phyloP scores from a whole-genome alignment of 2,329 filamentous ascomycete genomes.

The Aspergillus ibericus region DNA sequence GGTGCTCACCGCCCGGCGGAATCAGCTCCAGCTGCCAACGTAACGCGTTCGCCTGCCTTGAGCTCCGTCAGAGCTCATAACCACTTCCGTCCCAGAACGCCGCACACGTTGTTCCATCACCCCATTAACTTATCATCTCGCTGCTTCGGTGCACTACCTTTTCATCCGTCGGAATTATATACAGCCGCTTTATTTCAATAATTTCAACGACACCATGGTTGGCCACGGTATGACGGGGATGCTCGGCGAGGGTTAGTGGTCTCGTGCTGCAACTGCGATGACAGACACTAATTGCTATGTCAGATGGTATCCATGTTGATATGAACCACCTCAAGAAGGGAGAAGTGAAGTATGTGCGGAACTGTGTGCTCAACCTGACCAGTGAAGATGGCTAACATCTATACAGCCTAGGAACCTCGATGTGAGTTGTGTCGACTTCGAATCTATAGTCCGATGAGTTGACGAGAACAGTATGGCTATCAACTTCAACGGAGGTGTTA shows the following conservation, averaged over 20 bases:
- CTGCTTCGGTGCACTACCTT: background rate
- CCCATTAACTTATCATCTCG: background rate
- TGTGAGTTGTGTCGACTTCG: constrained; percentile 59
- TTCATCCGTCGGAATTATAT: background rate
- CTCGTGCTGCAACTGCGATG: constrained; percentile 10
- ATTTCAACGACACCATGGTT: constrained; percentile 42
- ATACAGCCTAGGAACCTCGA: constrained; percentile 87
- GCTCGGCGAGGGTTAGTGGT: constrained; percentile 45
- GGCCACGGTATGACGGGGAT: constrained; percentile 43
- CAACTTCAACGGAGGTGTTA: constrained; percentile 97
- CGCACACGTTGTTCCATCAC: constrained; percentile 2
- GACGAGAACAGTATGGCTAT: constrained; percentile 78
- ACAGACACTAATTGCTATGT: constrained; percentile 19
- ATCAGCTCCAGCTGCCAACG: constrained; percentile 24
- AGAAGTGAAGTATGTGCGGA: constrained; percentile 83
- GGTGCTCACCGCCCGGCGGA: constrained; percentile 22
- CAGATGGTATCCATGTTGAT: constrained; percentile 98
- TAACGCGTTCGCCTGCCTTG: constrained; percentile 33
- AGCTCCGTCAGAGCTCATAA: constrained; percentile 23
- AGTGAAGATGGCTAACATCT: constrained; percentile 31
- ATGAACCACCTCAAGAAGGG: constrained; percentile 99
- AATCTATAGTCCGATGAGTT: constrained; percentile 15
- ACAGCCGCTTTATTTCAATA: background rate
- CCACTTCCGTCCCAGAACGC: constrained; percentile 20
- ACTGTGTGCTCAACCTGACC: background rate